Percentiles rank a stretch among this genome's conserved stretches.
These are phyloP conservation scores for Hypoxylon cercidicola DNA, from an alignment of 495 filamentous ascomycete species.

Conservation along the genomic window DNA sequence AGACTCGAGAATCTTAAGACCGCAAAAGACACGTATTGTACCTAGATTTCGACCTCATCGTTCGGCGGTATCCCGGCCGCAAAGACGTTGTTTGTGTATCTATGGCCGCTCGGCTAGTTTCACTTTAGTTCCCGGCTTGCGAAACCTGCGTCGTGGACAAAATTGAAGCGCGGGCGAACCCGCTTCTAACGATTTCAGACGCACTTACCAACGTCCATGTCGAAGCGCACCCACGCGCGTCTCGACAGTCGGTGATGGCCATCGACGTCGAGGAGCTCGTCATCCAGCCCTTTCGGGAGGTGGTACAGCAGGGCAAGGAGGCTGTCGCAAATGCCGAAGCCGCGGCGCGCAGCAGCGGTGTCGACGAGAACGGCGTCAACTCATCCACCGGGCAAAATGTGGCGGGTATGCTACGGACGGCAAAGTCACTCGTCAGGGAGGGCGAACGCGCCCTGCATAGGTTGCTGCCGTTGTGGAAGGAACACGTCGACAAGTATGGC, in stretches of 20 bases:
- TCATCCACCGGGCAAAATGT: constrained; percentile 15
- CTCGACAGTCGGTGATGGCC: constrained; percentile 45
- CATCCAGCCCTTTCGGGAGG: constrained; percentile 52
- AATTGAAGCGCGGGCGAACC: constrained; percentile 8
- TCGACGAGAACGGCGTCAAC: constrained; percentile 26
- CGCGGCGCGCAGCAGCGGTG: constrained; percentile 12
- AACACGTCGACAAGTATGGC: constrained; percentile 47
- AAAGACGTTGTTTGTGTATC: constrained; percentile 26
- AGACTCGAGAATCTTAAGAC: not conserved
- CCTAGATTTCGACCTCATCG: not conserved
- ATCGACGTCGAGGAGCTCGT: constrained; percentile 50
- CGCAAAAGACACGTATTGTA: no score
- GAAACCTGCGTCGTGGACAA: constrained; percentile 4
- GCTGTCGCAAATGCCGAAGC: constrained; percentile 48
- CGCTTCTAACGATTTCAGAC: constrained; percentile 5
- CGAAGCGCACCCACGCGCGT: constrained; percentile 16
- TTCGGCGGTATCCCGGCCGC: constrained; percentile 16
- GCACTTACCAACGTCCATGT: constrained; percentile 19
- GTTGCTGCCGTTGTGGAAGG: constrained; percentile 49
- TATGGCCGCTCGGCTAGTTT: constrained; percentile 19
- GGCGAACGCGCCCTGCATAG: constrained; percentile 49
- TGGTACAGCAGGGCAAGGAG: constrained; percentile 46
- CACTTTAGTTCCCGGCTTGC: constrained; percentile 26
- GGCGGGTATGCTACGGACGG: constrained; percentile 43
- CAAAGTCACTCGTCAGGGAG: constrained; percentile 46